These are phyloP conservation scores for Pestalotiopsis sp. DNA, from an alignment of 2,329 filamentous ascomycete species.

Conservation along the genomic window DNA sequence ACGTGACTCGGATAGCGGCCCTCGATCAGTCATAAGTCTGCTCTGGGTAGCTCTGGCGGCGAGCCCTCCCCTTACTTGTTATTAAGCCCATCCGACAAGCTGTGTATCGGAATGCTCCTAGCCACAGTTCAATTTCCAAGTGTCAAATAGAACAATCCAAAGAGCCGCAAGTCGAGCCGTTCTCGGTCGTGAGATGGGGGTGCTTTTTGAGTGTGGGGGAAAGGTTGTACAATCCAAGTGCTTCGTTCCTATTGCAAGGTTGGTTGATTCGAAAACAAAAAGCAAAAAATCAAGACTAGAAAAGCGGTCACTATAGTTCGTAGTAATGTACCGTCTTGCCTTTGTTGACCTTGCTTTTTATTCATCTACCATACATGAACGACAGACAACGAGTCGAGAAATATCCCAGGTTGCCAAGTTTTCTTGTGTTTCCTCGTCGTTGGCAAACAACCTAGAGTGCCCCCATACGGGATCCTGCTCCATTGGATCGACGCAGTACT, in stretches of 20 bases:
- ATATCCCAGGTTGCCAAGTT: not conserved
- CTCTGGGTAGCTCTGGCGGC: not conserved
- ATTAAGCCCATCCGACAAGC: not conserved
- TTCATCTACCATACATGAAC: not conserved
- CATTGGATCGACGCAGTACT: not conserved
- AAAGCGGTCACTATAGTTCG: no score
- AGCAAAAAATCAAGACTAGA: no score
- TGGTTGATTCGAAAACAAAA: no score
- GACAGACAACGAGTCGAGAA: not conserved
- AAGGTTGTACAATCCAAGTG: no score
- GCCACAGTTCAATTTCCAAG: not conserved
- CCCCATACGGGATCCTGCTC: not conserved
- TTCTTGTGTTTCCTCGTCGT: not conserved
- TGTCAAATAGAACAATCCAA: not conserved
- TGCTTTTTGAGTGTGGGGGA: no score
- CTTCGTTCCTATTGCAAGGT: no score
- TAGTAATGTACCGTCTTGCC: no score
- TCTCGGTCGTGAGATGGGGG: not conserved
- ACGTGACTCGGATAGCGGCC: slow-evolving; percentile 2
- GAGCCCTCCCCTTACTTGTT: not conserved
- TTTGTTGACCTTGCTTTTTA: not conserved
- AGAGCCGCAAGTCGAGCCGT: not conserved
- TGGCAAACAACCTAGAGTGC: not conserved
- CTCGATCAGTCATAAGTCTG: not conserved
- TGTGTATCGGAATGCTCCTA: not conserved